Conservation (phyloP, 768 basidiomycete species). For the Lactifluus rugatus region DNA sequence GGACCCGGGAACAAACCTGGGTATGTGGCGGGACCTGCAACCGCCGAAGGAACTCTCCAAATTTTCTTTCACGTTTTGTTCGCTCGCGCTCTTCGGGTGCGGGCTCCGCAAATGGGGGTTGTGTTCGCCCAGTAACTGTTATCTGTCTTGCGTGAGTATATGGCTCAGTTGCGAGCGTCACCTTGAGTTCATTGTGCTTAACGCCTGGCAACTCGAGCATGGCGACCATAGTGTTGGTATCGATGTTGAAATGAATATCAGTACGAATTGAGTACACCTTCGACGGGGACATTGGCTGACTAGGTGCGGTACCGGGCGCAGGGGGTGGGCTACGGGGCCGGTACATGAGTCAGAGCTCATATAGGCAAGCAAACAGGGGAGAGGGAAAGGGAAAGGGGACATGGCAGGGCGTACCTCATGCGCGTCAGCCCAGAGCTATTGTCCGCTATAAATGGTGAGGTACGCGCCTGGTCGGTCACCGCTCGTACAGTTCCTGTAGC, state of each 20-base stretch:
- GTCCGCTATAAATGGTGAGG: slow-evolving; percentile 6
- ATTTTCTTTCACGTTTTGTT: slow-evolving; percentile 45
- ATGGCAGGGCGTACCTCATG: slow-evolving; percentile 18
- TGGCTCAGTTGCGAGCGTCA: slow-evolving; percentile 50
- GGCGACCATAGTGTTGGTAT: slow-evolving; percentile 42
- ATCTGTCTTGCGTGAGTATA: slow-evolving; percentile 57
- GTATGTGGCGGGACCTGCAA: slow-evolving; percentile 47
- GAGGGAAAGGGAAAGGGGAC: background rate
- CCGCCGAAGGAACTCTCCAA: slow-evolving; percentile 39
- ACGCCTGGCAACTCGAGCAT: slow-evolving; percentile 66
- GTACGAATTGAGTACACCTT: slow-evolving; percentile 40
- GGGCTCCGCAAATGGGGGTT: slow-evolving; percentile 32
- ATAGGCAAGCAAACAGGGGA: background rate
- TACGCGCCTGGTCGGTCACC: slow-evolving; percentile 14
- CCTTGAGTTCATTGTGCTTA: slow-evolving; percentile 43
- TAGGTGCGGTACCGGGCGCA: slow-evolving; percentile 1
- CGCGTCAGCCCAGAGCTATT: slow-evolving; percentile 10
- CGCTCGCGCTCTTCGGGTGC: slow-evolving; percentile 19
- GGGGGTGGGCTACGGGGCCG: slow-evolving; percentile 13
- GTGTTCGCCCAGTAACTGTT: slow-evolving; percentile 40
- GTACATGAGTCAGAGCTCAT: background rate
- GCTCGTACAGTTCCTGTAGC: background rate
- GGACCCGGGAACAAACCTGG: slow-evolving; percentile 35
- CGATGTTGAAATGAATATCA: slow-evolving; percentile 49
- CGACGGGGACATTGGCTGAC: background rate